Evolutionary conservation across 2,329 filamentous ascomycete species (phyloP).

Genomic region (Mycocentrospora acerina): DNA sequence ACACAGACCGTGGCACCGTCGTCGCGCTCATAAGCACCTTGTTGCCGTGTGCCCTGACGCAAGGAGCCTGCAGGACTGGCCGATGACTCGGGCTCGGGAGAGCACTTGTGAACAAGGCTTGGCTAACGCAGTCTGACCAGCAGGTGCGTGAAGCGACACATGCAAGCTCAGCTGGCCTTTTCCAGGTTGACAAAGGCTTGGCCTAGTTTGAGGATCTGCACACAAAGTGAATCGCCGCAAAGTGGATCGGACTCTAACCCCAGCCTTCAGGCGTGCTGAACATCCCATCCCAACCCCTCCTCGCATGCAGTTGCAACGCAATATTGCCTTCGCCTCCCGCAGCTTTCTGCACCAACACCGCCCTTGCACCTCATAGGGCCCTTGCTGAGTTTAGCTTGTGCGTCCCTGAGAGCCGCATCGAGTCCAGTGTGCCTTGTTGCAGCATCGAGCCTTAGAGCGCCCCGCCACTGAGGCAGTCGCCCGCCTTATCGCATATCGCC

Average conservation of each 20-base stretch:
- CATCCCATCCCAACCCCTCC: slow-evolving; percentile 28
- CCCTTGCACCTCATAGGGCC: slow-evolving; percentile 19
- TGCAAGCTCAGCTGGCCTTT: slow-evolving; percentile 10
- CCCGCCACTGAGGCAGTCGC: slow-evolving; percentile 22
- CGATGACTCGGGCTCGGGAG: slow-evolving; percentile 6
- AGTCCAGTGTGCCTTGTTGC: slow-evolving; percentile 27
- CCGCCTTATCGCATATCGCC: slow-evolving; percentile 24
- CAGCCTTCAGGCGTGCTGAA: slow-evolving; percentile 31
- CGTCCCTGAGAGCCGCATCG: slow-evolving; percentile 26
- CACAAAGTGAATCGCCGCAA: slow-evolving; percentile 16
- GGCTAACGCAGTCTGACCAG: slow-evolving; percentile 15
- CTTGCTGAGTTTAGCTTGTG: slow-evolving; percentile 15
- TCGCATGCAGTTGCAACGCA: slow-evolving; percentile 34
- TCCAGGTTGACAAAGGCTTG: slow-evolving; percentile 6
- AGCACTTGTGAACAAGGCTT: slow-evolving; percentile 9
- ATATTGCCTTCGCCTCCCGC: slow-evolving; percentile 28
- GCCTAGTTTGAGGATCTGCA: slow-evolving; percentile 18
- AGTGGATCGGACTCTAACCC: slow-evolving; percentile 33
- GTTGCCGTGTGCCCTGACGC: slow-evolving; percentile 12
- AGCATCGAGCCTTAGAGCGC: slow-evolving; percentile 21
- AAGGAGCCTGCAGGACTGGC: slow-evolving; percentile 15
- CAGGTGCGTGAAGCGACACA: slow-evolving; percentile 13
- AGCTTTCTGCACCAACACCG: slow-evolving; percentile 23
- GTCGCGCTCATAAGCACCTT: slow-evolving; percentile 11
- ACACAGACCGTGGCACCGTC: slow-evolving; percentile 15